Percentiles rank a stretch among this genome's conserved stretches.
Conservation (phyloP, 2,329 filamentous ascomycete species). For the Aspergillus japonicus region DNA sequence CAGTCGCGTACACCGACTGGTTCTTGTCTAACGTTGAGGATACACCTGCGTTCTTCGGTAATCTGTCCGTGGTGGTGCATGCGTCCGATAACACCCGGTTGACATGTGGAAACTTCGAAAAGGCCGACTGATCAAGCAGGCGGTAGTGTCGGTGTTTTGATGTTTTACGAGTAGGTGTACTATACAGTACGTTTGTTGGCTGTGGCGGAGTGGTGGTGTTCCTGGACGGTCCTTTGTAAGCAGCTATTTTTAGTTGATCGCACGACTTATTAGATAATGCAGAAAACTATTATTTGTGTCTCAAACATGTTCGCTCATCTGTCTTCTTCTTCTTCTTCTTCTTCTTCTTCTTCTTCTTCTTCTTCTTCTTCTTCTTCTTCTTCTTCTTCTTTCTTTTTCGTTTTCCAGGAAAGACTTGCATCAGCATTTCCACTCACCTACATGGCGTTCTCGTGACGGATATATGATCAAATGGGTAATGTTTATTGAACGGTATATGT, state of each 20-base stretch:
- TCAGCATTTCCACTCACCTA: neutral
- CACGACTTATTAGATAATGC: neutral
- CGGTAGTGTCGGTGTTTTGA: neutral
- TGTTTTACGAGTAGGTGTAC: neutral
- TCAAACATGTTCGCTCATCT: too few species aligned
- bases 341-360: neutral
- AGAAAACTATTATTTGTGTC: neutral
- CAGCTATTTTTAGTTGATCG: neutral
- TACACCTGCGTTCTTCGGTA: conserved; percentile 52
- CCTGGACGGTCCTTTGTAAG: neutral
- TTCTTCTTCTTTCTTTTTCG: neutral
- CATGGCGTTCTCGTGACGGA: neutral
- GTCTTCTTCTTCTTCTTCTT: too few species aligned
- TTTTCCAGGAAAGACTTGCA: neutral
- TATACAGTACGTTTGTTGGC: neutral
- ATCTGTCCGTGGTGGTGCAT: conserved; percentile 56
- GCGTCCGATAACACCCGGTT: conserved; percentile 53
- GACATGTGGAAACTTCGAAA: conserved; percentile 57
- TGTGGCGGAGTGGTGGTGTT: neutral
- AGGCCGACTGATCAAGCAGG: neutral
- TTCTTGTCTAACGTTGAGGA: conserved; percentile 49
- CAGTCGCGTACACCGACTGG: conserved; percentile 44
- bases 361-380: too few species aligned
- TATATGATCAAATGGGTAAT: conserved; percentile 1
- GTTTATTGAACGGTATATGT: neutral